Base-by-base conservation (phyloP, 192 early-diverging fungal genomes). In the Linderina pennispora region DNA sequence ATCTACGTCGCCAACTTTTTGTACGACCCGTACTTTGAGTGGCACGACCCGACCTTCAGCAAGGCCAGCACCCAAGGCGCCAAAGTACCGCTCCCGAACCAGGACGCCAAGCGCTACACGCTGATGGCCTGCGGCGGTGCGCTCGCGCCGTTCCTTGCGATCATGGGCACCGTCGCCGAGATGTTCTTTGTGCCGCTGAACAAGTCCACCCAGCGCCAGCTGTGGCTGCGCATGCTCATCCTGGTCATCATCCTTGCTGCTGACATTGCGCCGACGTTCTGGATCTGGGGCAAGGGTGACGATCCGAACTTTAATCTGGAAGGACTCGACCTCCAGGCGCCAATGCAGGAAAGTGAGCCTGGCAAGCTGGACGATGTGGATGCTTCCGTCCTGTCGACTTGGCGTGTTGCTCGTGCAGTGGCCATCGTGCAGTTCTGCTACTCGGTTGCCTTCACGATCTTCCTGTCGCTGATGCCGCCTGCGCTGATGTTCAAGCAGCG, bases 61-160 rank as follows among this genome's bases (percentile, higher is more conserved):
- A 53, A 64, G 36, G 14, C 23, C 15, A n/a, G n/a, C n/a, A n/a
- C n/a, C n/a, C n/a, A n/a, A n/a, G 63, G 63, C 24, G n/a, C 19
- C 16, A 37, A 62, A 0, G 36, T 50, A 4, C 54, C 53, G 17
- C 40, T 68, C 45, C 72, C 65, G 13, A 54, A 60, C 53, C 64
- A 61, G 53, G 55, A 56, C 37, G 65, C 65, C 35, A 68, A 68
- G 65, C 65, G 72, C 44, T 68, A 75, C 70, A 83, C 87, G 2
- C 64, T 89, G 49, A 74, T 80, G 33, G 87, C 82, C 9, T 56
- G 82, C 1, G 85, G 84, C 20, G 85, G 85, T n/a, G 64, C 82
- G 4, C 56, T 86, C 36, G 84, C 85, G 8, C 77, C 83, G 3
- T 62, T 88, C 13, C 53, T 88, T 38, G 79, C 80, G 59, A 55